Evolutionary conservation across 192 early-diverging fungal genomes (phyloP).

Genomic region (Backusella tuberculispora): DNA sequence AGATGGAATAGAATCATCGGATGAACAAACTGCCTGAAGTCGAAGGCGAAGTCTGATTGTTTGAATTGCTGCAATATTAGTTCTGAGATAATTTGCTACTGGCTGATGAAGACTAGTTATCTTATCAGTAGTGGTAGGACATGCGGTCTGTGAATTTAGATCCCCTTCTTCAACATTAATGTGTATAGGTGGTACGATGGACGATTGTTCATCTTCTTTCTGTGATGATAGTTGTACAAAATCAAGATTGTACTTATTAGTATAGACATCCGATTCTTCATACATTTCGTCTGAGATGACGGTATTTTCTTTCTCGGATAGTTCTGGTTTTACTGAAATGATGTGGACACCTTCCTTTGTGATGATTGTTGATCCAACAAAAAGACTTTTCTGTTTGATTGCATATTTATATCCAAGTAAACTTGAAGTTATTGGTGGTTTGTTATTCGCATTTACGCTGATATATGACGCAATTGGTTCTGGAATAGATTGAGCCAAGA

Average conservation of each 20-base stretch:
- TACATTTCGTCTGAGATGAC: conserved; percentile 8
- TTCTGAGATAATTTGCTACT: background rate
- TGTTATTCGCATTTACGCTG: conserved; percentile 36
- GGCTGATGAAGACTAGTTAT: background rate
- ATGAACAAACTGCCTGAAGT: conserved; percentile 23
- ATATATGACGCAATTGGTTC: conserved; percentile 30
- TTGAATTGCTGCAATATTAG: conserved; percentile 38
- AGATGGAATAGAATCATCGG: conserved; percentile 20
- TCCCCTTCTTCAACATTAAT: background rate
- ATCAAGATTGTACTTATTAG: background rate
- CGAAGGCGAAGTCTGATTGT: conserved; percentile 29
- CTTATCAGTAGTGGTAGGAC: too few species aligned
- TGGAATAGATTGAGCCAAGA: conserved; percentile 31
- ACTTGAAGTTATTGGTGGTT: conserved; percentile 27
- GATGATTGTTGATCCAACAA: conserved; percentile 9
- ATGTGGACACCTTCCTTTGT: conserved; percentile 12
- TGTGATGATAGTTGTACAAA: background rate
- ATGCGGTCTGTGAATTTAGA: background rate
- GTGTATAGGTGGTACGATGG: background rate
- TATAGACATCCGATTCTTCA: background rate
- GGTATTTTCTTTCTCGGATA: background rate
- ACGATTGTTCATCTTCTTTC: background rate
- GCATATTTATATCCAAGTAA: conserved; percentile 22
- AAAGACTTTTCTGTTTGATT: conserved; percentile 25
- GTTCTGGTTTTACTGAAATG: background rate